Conservation (phyloP, 805 yeast genomes). For the Starmera dryadoides region DNA sequence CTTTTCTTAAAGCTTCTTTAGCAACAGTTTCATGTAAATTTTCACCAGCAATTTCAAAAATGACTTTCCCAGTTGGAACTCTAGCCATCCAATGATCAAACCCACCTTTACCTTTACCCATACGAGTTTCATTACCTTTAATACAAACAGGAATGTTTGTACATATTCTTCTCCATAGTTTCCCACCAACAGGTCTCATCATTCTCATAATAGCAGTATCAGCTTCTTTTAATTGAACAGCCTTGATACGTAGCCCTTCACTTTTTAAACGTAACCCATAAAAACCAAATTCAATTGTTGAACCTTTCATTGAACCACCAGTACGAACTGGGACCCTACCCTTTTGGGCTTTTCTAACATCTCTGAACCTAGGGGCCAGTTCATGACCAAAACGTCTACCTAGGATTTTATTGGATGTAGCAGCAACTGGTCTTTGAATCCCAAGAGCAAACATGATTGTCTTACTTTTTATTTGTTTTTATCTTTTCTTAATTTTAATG, state of each 20-base stretch:
- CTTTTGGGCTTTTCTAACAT: slow-evolving; percentile 67
- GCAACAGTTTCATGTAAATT: slow-evolving; percentile 84
- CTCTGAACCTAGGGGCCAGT: slow-evolving; percentile 21
- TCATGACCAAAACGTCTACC: slow-evolving; percentile 23
- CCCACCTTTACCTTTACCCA: slow-evolving; percentile 99
- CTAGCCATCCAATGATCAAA: slow-evolving; percentile 97
- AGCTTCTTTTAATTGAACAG: slow-evolving; percentile 86
- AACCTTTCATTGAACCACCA: slow-evolving; percentile 91
- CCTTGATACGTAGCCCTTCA: slow-evolving; percentile 82
- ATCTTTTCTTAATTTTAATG: not conserved
- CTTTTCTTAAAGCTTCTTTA: slow-evolving; percentile 82
- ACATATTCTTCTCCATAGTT: slow-evolving; percentile 70
- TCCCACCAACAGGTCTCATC: slow-evolving; percentile 71
- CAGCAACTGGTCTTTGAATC: not conserved
- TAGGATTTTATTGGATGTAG: not conserved
- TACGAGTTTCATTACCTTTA: slow-evolving; percentile 98
- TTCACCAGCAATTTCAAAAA: slow-evolving; percentile 75
- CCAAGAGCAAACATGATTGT: not conserved
- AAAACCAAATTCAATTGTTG: slow-evolving; percentile 70
- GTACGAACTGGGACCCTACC: slow-evolving; percentile 92
- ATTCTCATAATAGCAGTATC: slow-evolving; percentile 80
- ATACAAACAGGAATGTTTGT: slow-evolving; percentile 88
- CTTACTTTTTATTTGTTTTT: not conserved
- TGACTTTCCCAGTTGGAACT: slow-evolving; percentile 90
- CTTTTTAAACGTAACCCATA: slow-evolving; percentile 83